phyloP scores from a whole-genome alignment of 805 yeast genomes.

The Hanseniaspora guilliermondii region DNA sequence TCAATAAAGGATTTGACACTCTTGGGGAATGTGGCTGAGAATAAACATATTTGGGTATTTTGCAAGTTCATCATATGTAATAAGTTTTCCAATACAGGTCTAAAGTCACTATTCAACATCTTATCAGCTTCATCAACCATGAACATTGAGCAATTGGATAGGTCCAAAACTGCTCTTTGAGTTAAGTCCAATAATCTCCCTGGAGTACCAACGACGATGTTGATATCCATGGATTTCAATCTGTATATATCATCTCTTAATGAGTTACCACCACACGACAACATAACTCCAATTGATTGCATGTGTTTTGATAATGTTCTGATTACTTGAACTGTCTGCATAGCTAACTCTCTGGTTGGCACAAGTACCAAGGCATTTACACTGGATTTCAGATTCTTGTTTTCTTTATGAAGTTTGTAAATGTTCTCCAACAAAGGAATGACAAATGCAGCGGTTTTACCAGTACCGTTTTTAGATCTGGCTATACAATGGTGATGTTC shows the following conservation, averaged over 20 bases:
- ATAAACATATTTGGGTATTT: slow-evolving; percentile 71
- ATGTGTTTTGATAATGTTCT: slow-evolving; percentile 90
- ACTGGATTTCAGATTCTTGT: neutral
- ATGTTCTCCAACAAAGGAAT: slow-evolving; percentile 85
- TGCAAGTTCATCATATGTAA: slow-evolving; percentile 59
- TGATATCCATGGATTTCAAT: slow-evolving; percentile 74
- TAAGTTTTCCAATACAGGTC: slow-evolving; percentile 74
- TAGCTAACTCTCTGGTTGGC: slow-evolving; percentile 95
- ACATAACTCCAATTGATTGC: slow-evolving; percentile 78
- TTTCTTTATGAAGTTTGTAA: slow-evolving; percentile 64
- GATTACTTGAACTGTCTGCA: slow-evolving; percentile 95
- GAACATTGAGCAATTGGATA: slow-evolving; percentile 73
- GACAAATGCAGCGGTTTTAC: slow-evolving; percentile 94
- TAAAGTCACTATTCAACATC: slow-evolving; percentile 83
- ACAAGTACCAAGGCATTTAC: slow-evolving; percentile 88
- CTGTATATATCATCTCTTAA: slow-evolving; percentile 89
- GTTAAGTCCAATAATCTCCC: slow-evolving; percentile 95
- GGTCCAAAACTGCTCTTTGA: slow-evolving; percentile 72
- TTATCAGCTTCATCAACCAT: slow-evolving; percentile 99
- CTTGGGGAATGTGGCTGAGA: slow-evolving; percentile 92
- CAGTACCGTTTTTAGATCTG: slow-evolving; percentile 97
- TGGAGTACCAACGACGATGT: slow-evolving; percentile 91
- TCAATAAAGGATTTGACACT: slow-evolving; percentile 89
- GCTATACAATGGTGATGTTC: slow-evolving; percentile 94
- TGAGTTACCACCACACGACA: slow-evolving; percentile 94